Evolutionary conservation across 495 filamentous ascomycete species (phyloP), one percentile per base, ranked within the genome.

Genomic region (Talaromyces adpressus): DNA sequence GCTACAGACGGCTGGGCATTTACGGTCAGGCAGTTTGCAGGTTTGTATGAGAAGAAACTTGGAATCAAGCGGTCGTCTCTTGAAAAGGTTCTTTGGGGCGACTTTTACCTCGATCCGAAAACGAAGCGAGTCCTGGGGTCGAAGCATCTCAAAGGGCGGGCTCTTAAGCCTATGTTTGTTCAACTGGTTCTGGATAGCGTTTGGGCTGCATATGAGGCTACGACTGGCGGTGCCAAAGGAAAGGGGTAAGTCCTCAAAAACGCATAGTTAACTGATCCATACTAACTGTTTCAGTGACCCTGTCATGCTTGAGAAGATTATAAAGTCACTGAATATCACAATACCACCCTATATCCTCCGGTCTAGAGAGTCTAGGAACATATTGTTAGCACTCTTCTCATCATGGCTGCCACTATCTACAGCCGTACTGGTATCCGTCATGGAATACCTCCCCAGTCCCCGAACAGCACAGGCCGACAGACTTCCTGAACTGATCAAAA

Each of bases 1-100:
- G 94, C 94, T 29, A 88, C 96, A 57, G 94, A 99, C 70, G 94
- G 95, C 39, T 99, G 94, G 94, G 94, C 94, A 2, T 99, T 98
- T 66, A 99, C 94, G 0, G 84, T 96, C 20, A 85, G 91, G 36
- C 94, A 99, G 70, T 99, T 99, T 72, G 94, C 94, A 7, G 84
- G 83, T 4, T 78, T 98, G 52, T 98, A 97, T 70, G 94, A 99
- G 74, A 96, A 91, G 79, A 99, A 98, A 68, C 85, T 99, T 5
- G 93, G 94, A 1, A 93, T 98, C 69, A 97, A 97, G 70, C 86
- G 93, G 16, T 85, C 84, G n/a, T 73, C 91, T 2, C 82, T 99
- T 65, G 94, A 98, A 72, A 97, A 92, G 71, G 92, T 97, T 2
- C 82, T 99, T 11, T 99, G 94, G 94, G 94, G 94, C 47, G 93